Conservation (phyloP, 2,329 filamentous ascomycete genomes). For the Pseudogymnoascus sp. region DNA sequence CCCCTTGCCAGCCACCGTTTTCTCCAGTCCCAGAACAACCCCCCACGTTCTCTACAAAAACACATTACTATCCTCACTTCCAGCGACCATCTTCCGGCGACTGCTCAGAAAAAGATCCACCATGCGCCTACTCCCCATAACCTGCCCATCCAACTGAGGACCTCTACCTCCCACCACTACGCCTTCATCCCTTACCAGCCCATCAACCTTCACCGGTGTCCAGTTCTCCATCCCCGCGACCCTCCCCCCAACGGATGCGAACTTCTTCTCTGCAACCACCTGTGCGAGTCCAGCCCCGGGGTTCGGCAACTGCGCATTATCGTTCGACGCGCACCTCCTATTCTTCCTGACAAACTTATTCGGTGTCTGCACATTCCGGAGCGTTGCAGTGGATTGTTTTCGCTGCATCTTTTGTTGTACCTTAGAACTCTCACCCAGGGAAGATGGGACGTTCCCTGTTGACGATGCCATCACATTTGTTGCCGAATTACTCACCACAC, state of each 20-base stretch:
- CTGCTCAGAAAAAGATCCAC: constrained; percentile 47
- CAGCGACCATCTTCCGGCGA: constrained; percentile 35
- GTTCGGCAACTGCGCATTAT: constrained; percentile 16
- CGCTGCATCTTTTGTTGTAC: constrained; percentile 20
- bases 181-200: constrained; percentile 16
- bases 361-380: constrained; percentile 20
- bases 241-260: constrained; percentile 17
- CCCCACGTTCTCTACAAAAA: background rate
- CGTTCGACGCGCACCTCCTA: constrained; percentile 10
- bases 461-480: background rate
- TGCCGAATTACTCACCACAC: background rate
- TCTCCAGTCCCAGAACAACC: background rate
- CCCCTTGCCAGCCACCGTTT: background rate
- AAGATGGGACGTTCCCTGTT: constrained; percentile 12
- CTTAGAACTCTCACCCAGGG: constrained; percentile 11
- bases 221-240: constrained; percentile 11
- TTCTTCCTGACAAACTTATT: constrained; percentile 21
- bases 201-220: constrained; percentile 14
- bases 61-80: constrained; percentile 30
- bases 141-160: constrained; percentile 26
- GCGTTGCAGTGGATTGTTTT: constrained; percentile 15
- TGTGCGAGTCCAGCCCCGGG: constrained; percentile 18
- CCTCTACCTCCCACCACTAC: constrained; percentile 14
- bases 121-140: constrained; percentile 42
- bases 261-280: constrained; percentile 26